Evolutionary conservation across 2,329 filamentous ascomycete species (phyloP).

Genomic region (Epichloe scottii): DNA sequence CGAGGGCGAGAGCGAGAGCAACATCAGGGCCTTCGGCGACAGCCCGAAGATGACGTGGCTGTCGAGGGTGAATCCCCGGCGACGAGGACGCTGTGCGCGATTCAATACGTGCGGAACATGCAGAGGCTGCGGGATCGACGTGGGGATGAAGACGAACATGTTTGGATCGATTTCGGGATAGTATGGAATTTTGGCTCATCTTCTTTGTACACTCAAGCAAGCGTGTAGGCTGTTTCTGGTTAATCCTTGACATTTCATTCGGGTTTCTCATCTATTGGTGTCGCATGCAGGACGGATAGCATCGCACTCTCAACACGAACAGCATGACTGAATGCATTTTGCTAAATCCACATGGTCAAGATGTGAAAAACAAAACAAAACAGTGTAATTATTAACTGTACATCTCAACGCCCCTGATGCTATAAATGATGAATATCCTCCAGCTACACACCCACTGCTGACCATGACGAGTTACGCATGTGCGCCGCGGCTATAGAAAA

Average conservation of each 20-base stretch:
- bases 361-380: too few species aligned
- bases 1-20: not conserved
- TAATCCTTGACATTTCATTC: too few species aligned
- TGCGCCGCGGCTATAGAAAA: too few species aligned
- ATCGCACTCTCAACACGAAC: too few species aligned
- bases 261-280: too few species aligned
- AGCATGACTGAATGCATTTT: too few species aligned
- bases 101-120: not conserved
- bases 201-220: not conserved
- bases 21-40: not conserved
- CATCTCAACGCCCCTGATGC: slow-evolving; percentile 9
- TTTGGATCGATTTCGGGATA: not conserved
- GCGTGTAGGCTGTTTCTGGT: not conserved
- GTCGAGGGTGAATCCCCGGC: not conserved
- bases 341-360: too few species aligned
- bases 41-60: not conserved
- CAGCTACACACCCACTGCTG: not conserved
- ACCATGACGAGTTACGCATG: not conserved
- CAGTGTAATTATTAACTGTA: not conserved
- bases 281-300: too few species aligned
- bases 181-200: too few species aligned
- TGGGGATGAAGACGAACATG: not conserved
- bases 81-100: not conserved
- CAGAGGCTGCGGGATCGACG: not conserved
- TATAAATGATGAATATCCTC: slow-evolving; percentile 6